phyloP scores from a whole-genome alignment of 192 early-diverging fungal genomes.

The Coemansia sp. region DNA sequence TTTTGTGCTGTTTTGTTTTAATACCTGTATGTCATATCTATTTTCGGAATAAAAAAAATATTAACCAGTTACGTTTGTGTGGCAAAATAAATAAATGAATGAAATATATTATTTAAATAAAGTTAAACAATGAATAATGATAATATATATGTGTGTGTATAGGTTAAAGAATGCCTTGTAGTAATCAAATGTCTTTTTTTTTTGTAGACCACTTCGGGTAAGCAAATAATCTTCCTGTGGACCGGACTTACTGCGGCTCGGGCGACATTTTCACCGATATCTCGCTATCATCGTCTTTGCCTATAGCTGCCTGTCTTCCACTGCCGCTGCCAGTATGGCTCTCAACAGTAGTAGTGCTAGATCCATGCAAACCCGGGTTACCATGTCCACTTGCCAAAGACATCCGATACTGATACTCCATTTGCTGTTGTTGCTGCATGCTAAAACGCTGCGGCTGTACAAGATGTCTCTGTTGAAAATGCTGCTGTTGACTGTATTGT shows the following conservation, averaged over 20 bases:
- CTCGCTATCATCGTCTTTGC: constrained; percentile 45
- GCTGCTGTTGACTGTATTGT: neutral
- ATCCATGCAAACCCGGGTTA: neutral
- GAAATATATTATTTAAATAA: no score
- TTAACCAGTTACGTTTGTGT: neutral
- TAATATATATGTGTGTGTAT: no score
- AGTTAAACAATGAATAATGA: no score
- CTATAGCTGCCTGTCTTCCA: neutral
- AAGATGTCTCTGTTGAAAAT: constrained; percentile 7
- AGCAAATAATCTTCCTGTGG: no score
- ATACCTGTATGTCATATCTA: no score
- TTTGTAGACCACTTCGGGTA: no score
- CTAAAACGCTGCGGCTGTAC: constrained; percentile 17
- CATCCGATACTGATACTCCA: constrained; percentile 1
- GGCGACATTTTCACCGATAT: constrained; percentile 44
- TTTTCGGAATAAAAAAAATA: no score
- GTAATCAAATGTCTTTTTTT: constrained; percentile 9
- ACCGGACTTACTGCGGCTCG: constrained; percentile 18
- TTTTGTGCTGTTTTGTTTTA: neutral
- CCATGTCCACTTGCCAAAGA: neutral
- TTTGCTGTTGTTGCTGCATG: constrained; percentile 17
- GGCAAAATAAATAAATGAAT: neutral
- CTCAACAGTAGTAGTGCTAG: neutral
- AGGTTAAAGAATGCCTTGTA: no score
- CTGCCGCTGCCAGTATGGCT: constrained; percentile 5